Conservation (phyloP, 2,329 filamentous ascomycete species). For the Botrytis porri region DNA sequence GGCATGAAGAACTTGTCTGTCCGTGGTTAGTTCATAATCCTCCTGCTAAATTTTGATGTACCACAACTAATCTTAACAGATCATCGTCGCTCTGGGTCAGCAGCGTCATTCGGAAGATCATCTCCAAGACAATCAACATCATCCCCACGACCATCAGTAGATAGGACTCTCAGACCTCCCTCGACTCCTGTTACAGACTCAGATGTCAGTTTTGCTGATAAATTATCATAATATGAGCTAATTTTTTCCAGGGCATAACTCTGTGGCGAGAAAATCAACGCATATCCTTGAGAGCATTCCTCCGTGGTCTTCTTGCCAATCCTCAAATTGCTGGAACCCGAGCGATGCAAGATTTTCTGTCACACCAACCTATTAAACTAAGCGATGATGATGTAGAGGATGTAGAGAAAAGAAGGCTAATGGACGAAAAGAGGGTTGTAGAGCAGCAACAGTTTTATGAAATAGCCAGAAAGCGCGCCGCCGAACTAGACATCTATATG, state of each 20-base stretch:
- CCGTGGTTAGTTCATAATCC: conserved; percentile 38
- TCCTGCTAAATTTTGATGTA: background rate
- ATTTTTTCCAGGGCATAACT: conserved; percentile 43
- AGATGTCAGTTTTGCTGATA: conserved; percentile 21
- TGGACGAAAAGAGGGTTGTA: conserved; percentile 85
- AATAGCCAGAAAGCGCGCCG: conserved; percentile 83
- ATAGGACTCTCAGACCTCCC: conserved; percentile 2
- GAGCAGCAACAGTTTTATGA: conserved; percentile 96
- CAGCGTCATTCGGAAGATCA: conserved; percentile 19
- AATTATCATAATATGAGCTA: background rate
- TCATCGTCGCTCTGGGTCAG: conserved; percentile 24
- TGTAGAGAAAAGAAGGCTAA: conserved; percentile 71
- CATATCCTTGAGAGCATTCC: conserved; percentile 84
- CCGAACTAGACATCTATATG: conserved; percentile 97
- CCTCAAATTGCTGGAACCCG: conserved; percentile 78
- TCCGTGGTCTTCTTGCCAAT: conserved; percentile 83
- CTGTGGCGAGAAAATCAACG: conserved; percentile 87
- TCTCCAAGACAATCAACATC: conserved; percentile 15
- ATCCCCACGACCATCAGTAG: conserved; percentile 19
- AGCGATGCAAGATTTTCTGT: conserved; percentile 82
- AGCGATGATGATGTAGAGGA: conserved; percentile 83
- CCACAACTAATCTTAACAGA: conserved; percentile 21
- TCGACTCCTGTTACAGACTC: conserved; percentile 8
- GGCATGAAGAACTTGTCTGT: conserved; percentile 43
- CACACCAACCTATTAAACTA: conserved; percentile 65